A percentile compares a stretch with the other conserved stretches of the same genome.
Conservation (phyloP, 2,329 filamentous ascomycete genomes). For the Calonectria crousiana region DNA sequence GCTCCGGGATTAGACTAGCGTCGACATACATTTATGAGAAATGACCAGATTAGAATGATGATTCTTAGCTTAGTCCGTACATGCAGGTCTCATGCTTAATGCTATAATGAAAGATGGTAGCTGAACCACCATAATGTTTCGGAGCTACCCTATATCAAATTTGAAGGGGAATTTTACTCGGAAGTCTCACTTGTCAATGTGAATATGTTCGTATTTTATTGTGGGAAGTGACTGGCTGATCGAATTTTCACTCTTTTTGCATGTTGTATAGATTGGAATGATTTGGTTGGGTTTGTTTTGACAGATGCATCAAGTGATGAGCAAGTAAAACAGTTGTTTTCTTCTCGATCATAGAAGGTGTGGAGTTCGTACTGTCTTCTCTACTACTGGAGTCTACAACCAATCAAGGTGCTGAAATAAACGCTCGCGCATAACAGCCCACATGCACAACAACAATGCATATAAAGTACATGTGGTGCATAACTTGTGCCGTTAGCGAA, state of each 20-base stretch:
- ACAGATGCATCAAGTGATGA: too few relatives aligned
- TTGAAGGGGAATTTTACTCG: background rate
- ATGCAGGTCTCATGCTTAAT: background rate
- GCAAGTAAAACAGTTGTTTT: too few relatives aligned
- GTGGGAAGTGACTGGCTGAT: too few relatives aligned
- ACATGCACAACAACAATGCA: background rate
- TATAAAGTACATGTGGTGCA: background rate
- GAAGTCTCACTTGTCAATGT: background rate
- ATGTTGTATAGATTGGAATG: background rate
- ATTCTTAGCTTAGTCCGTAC: background rate
- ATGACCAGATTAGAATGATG: background rate
- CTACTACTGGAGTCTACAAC: rapidly evolving
- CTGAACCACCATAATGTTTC: background rate
- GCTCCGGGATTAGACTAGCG: background rate
- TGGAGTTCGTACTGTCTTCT: background rate
- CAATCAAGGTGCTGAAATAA: background rate
- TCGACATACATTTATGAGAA: background rate
- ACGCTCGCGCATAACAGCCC: background rate
- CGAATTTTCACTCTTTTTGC: background rate
- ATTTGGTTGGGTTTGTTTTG: background rate
- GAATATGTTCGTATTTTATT: too few relatives aligned
- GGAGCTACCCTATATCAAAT: background rate
- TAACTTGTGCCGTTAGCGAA: background rate
- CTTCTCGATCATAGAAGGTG: too few relatives aligned
- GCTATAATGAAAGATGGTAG: background rate